These are phyloP conservation scores for Arabidopsis suecica DNA, from an alignment of 345 rosid genomes.

Conservation along the genomic window DNA sequence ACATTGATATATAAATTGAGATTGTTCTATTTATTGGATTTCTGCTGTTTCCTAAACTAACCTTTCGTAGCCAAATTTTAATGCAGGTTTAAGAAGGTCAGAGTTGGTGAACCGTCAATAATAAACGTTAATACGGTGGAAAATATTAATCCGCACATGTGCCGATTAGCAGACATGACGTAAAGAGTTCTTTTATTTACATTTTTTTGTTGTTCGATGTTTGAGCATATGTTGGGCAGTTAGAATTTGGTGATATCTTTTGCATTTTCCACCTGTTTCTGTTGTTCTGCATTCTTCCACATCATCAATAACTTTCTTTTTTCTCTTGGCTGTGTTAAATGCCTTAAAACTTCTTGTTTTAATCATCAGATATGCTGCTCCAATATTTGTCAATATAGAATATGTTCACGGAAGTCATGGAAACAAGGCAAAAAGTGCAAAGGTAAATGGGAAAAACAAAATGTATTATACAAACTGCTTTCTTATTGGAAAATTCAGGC, in stretches of 20 bases:
- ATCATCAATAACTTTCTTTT: not conserved
- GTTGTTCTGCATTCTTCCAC: slow-evolving; percentile 3
- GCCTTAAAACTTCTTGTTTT: slow-evolving; percentile 17
- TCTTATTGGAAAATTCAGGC: slow-evolving; percentile 16
- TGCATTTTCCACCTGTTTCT: slow-evolving; percentile 5
- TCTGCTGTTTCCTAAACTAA: slow-evolving; percentile 15
- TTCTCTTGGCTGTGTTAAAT: slow-evolving; percentile 14
- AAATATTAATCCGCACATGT: slow-evolving; percentile 66
- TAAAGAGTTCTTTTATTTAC: slow-evolving; percentile 44
- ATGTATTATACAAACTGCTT: slow-evolving; percentile 18
- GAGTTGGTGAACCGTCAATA: slow-evolving; percentile 69
- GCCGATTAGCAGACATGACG: slow-evolving; percentile 89
- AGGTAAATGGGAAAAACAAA: slow-evolving; percentile 52
- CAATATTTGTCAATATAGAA: slow-evolving; percentile 75
- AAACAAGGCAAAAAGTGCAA: slow-evolving; percentile 46
- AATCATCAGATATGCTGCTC: slow-evolving; percentile 78
- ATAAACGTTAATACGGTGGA: slow-evolving; percentile 44
- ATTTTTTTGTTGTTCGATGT: not conserved
- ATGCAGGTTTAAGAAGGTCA: slow-evolving; percentile 74
- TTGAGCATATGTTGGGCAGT: slow-evolving; percentile 12
- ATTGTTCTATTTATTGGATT: slow-evolving; percentile 8
- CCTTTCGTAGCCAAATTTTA: not conserved
- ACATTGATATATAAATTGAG: not conserved
- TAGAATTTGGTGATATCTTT: slow-evolving; percentile 3
- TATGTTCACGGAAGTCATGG: slow-evolving; percentile 63